These are phyloP conservation scores for Clarireedia sp. DNA, from an alignment of 2,329 filamentous ascomycete genomes.

Conservation along the genomic window DNA sequence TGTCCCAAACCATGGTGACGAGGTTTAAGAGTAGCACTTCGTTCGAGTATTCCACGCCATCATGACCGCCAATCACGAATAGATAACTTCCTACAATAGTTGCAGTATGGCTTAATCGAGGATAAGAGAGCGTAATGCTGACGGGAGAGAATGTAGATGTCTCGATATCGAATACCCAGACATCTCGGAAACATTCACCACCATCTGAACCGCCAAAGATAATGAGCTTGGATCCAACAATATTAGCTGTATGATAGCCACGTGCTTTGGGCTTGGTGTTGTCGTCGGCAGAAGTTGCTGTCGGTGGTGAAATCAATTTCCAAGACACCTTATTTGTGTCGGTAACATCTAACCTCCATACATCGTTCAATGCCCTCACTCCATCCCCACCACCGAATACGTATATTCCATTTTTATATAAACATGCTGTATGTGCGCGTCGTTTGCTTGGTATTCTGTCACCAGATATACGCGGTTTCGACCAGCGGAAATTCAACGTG, in stretches of 20 bases:
- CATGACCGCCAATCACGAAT: constrained; percentile 63
- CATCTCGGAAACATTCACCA: constrained; percentile 64
- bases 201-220: constrained; percentile 64
- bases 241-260: constrained; percentile 66
- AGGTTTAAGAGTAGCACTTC: constrained; percentile 62
- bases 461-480: constrained; percentile 49
- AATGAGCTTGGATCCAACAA: constrained; percentile 65
- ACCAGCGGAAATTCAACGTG: constrained; percentile 61
- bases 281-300: constrained; percentile 35
- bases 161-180: constrained; percentile 66
- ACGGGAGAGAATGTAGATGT: constrained; percentile 51
- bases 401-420: constrained; percentile 64
- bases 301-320: constrained; percentile 48
- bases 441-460: constrained; percentile 52
- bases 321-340: constrained; percentile 61
- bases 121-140: constrained; percentile 51
- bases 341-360: constrained; percentile 63
- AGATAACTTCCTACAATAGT: constrained; percentile 64
- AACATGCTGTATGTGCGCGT: constrained; percentile 61
- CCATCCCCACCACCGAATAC: constrained; percentile 66
- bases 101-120: constrained; percentile 59
- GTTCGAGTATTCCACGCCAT: constrained; percentile 62
- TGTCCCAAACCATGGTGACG: constrained; percentile 68
- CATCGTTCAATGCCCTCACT: constrained; percentile 61
- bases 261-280: constrained; percentile 51